Percentiles rank a stretch among this genome's conserved stretches.
Conservation (phyloP, 257 asterid species). For the Solanum megistacrolobum region DNA sequence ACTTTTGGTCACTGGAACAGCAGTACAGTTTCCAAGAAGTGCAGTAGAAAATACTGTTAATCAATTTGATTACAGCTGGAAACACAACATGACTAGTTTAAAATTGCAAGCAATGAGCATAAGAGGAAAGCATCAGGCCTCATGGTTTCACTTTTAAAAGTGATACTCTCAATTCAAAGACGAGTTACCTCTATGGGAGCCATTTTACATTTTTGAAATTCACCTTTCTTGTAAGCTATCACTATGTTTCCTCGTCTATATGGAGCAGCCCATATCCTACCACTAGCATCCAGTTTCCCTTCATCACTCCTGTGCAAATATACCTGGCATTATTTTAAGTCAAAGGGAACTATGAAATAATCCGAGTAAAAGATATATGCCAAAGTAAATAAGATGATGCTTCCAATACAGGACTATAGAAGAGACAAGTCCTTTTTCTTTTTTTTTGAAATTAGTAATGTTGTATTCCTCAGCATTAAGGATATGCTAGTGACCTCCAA, state of each 20-base stretch:
- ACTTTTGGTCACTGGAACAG: neutral
- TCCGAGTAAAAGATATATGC: too few species aligned
- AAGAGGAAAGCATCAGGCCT: neutral
- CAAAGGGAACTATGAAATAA: too few species aligned
- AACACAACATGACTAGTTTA: neutral
- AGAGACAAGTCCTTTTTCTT: neutral
- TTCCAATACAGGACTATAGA: too few species aligned
- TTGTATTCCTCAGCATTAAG: too few species aligned
- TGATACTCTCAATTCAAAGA: neutral
- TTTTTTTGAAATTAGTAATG: too few species aligned
- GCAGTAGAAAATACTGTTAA: neutral
- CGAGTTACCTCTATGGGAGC: constrained; percentile 58
- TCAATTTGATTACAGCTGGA: neutral
- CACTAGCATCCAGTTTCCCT: constrained; percentile 63
- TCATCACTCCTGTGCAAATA: constrained; percentile 88
- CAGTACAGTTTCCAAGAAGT: neutral
- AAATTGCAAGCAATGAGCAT: neutral
- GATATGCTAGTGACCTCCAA: too few species aligned
- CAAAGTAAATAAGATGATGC: too few species aligned
- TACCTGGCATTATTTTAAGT: constrained; percentile 57
- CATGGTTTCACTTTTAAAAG: neutral
- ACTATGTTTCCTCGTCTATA: constrained; percentile 95
- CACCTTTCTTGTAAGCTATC: constrained; percentile 71
- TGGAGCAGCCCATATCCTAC: constrained; percentile 82
- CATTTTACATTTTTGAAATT: constrained; percentile 57